Evolutionary conservation across 169 alveolate genomes (phyloP).

Genomic region (Plasmodium vivax): DNA sequence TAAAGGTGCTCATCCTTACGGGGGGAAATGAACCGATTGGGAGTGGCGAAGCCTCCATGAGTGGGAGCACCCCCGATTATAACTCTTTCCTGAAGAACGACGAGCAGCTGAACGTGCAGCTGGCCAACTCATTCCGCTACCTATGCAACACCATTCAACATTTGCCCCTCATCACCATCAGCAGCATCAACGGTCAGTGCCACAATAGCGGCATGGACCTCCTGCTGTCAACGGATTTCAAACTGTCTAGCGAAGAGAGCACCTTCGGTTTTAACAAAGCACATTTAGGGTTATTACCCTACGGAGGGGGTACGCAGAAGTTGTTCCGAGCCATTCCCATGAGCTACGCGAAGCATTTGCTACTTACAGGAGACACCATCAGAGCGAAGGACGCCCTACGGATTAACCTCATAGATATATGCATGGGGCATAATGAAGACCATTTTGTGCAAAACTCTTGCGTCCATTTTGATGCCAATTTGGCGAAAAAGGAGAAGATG

Average conservation of each 20-base stretch:
- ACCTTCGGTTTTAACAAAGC: slow-evolving; percentile 56
- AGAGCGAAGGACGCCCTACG: slow-evolving; percentile 33
- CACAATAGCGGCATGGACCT: slow-evolving; percentile 45
- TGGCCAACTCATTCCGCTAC: slow-evolving; percentile 26
- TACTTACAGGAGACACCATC: slow-evolving; percentile 30
- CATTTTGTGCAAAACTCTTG: slow-evolving; percentile 12
- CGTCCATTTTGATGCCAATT: slow-evolving; percentile 1
- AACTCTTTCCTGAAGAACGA: slow-evolving; percentile 35
- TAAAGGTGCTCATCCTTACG: slow-evolving; percentile 23
- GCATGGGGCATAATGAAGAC: slow-evolving; percentile 20
- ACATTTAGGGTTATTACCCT: slow-evolving; percentile 44
- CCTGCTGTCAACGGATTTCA: slow-evolving; percentile 47
- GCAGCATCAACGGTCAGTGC: slow-evolving; percentile 57
- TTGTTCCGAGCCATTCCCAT: slow-evolving; percentile 32
- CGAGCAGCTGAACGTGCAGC: slow-evolving; percentile 22
- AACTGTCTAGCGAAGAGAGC: slow-evolving; percentile 20
- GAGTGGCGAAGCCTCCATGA: too few species aligned
- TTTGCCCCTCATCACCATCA: slow-evolving; percentile 32
- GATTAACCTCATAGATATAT: slow-evolving; percentile 50
- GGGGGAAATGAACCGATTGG: not conserved
- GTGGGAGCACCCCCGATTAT: slow-evolving; percentile 5
- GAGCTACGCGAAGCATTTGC: slow-evolving; percentile 45
- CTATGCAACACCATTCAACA: slow-evolving; percentile 38
- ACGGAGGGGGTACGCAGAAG: slow-evolving; percentile 59
- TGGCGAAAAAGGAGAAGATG: slow-evolving; percentile 11